A percentile compares a stretch with the other conserved stretches of the same genome.
Evolutionary conservation across 352 stramenopile species (phyloP).

Genomic region (Pythium brassicae): DNA sequence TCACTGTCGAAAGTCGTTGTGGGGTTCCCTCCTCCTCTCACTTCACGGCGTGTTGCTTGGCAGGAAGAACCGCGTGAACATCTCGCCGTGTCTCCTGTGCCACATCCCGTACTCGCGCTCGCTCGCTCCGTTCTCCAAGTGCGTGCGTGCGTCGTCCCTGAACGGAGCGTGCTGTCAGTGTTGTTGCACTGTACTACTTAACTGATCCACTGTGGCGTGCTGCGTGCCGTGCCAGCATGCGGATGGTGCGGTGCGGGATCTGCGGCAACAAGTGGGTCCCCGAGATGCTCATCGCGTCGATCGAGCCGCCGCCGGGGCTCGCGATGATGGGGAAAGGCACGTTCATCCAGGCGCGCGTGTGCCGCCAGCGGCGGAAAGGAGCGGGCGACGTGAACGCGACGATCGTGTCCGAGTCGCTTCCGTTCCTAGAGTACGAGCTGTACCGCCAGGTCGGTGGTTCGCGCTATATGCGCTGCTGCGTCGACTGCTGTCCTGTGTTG

Average conservation of each 20-base stretch:
- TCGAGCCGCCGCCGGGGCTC: constrained; percentile 76
- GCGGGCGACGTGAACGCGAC: constrained; percentile 94
- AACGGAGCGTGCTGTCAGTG: not conserved
- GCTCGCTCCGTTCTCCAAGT: constrained; percentile 95
- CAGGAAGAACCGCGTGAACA: constrained; percentile 40
- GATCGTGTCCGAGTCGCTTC: constrained; percentile 94
- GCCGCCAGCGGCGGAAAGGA: constrained; percentile 88
- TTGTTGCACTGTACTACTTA: not conserved
- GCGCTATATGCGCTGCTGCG: not conserved
- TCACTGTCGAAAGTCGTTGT: no score
- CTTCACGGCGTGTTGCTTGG: not conserved
- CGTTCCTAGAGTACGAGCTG: constrained; percentile 98
- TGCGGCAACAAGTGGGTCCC: constrained; percentile 98
- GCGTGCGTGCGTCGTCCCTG: constrained; percentile 10
- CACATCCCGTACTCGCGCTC: constrained; percentile 97
- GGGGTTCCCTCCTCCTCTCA: no score
- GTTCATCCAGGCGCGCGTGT: constrained; percentile 96
- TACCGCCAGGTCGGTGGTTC: constrained; percentile 90
- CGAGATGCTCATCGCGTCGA: constrained; percentile 91
- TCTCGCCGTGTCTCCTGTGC: constrained; percentile 91
- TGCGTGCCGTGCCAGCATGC: constrained; percentile 93
- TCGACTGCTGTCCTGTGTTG: not conserved
- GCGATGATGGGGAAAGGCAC: constrained; percentile 89
- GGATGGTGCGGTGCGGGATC: constrained; percentile 94
- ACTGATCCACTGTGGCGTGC: not conserved